Evolutionary conservation across 192 early-diverging fungal genomes (phyloP), one percentile per base, ranked within the genome.

Genomic region (Geranomyces michiganensis): DNA sequence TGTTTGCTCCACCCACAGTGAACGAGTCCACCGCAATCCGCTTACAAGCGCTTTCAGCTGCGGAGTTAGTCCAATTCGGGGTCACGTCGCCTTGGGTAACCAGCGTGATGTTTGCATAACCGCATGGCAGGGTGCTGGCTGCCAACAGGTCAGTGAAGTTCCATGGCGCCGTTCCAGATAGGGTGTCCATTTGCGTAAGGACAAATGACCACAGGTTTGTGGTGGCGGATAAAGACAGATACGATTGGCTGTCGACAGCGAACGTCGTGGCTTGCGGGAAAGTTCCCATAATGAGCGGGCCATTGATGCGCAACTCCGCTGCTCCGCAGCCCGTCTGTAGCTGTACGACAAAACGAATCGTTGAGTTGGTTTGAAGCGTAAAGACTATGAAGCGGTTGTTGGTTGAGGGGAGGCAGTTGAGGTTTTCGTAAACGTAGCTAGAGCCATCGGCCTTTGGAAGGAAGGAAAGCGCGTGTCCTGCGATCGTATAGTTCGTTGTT

Each of bases 201-300:
- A 60, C 58, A 2, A 60, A 3, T 17, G 58, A 60, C 27, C 22
- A 60, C 4, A 60, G 9, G 27, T 17, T 60, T 17, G 24, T 60
- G 29, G 58, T 8, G 58, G 9, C 24, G 31, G 58, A 8, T 5
- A 29, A 27, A 29, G 58, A 19, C 7, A 60, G 58, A 29, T 60
- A 60, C 27, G 58, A 60, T 19, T 27, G 29, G 58, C 12, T 33
- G 58, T 60, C 58, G 26, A 60, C 29, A 29, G 31, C 58, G 29
- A 60, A 5, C 58, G 31, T 32, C 5, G 58, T 60, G 58, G 58
- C 22, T 33, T 27, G 24, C 21, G 31, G 15, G 17, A 33, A 33
- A 7, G 24, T 60, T 2, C 58, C 58, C 27, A 29, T 32, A 17
- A 27, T 32, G 58, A 19, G 21, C 15, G 58, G 58, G 2, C 58